Evolutionary conservation across 129 eudicot species (phyloP).

Genomic region (Rutidosis leptorrhynchoides): DNA sequence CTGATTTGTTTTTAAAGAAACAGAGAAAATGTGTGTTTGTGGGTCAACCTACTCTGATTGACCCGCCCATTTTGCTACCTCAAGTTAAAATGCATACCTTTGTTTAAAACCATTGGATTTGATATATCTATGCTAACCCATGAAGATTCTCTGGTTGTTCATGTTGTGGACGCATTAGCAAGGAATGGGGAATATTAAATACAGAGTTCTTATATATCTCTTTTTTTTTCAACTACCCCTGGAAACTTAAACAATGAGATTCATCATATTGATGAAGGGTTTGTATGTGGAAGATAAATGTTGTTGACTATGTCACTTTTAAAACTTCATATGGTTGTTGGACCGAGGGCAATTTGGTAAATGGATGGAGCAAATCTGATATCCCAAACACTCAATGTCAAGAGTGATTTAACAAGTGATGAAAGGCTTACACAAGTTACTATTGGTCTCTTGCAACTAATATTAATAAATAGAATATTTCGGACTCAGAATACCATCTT

Average conservation of each 20-base stretch:
- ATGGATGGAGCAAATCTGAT: constrained; percentile 65
- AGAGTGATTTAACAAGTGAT: constrained; percentile 45
- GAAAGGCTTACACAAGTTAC: constrained; percentile 52
- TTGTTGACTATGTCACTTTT: constrained; percentile 77
- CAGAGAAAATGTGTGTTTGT: too few relatives aligned
- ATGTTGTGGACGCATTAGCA: constrained; percentile 82
- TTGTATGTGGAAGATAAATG: constrained; percentile 74
- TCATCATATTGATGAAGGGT: constrained; percentile 66
- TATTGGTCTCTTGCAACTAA: constrained; percentile 86
- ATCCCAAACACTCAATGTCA: constrained; percentile 55
- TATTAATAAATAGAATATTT: constrained; percentile 69
- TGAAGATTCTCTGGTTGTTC: constrained; percentile 66
- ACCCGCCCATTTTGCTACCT: background rate
- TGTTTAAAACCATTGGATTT: constrained; percentile 14
- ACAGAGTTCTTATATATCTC: constrained; percentile 60
- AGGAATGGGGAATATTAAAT: constrained; percentile 35
- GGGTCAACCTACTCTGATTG: background rate
- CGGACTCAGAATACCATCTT: constrained; percentile 55
- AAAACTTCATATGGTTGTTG: constrained; percentile 68
- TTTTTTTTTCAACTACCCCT: constrained; percentile 79
- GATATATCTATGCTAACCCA: constrained; percentile 1
- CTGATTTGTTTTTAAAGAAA: too few relatives aligned
- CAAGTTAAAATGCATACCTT: background rate
- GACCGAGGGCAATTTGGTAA: constrained; percentile 41
- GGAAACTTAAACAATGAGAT: constrained; percentile 74